phyloP scores from a whole-genome alignment of 192 early-diverging fungal species.

The Entomortierella lignicola region DNA sequence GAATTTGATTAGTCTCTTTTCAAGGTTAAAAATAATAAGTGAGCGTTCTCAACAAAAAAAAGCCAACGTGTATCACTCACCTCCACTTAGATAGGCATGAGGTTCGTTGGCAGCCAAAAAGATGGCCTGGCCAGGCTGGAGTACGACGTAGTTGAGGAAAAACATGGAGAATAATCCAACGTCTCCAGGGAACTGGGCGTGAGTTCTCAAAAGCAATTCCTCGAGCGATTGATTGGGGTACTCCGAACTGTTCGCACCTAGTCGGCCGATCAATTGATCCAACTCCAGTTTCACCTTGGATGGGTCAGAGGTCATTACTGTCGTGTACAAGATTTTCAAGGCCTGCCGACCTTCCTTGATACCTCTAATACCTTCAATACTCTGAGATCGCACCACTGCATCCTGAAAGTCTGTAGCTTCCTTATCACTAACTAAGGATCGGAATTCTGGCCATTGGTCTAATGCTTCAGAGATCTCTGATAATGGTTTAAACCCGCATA shows the following conservation, averaged over 20 bases:
- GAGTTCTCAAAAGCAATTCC: conserved; percentile 79
- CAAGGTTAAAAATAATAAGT: conserved; percentile 25
- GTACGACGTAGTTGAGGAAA: conserved; percentile 86
- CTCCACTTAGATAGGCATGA: conserved; percentile 95
- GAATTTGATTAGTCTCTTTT: background rate
- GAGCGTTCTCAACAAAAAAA: background rate
- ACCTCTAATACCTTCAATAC: conserved; percentile 40
- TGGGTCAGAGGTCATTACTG: conserved; percentile 66
- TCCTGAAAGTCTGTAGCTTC: conserved; percentile 57
- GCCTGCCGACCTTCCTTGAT: conserved; percentile 54
- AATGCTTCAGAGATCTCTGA: conserved; percentile 77
- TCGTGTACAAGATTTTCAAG: conserved; percentile 66
- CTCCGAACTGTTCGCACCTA: conserved; percentile 23
- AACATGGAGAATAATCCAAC: conserved; percentile 91
- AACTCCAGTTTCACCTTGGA: conserved; percentile 66
- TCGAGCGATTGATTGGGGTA: conserved; percentile 51
- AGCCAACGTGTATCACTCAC: conserved; percentile 45
- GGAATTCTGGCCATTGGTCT: conserved; percentile 83
- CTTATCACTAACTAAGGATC: conserved; percentile 69
- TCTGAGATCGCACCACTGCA: conserved; percentile 54
- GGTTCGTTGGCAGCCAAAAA: conserved; percentile 98
- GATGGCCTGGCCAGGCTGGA: conserved; percentile 89
- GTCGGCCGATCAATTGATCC: conserved; percentile 63
- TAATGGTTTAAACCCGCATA: conserved; percentile 93
- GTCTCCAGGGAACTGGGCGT: conserved; percentile 90